These are phyloP conservation scores for Knoxdaviesia capensis DNA, from an alignment of 2,329 filamentous ascomycete genomes.

Conservation along the genomic window DNA sequence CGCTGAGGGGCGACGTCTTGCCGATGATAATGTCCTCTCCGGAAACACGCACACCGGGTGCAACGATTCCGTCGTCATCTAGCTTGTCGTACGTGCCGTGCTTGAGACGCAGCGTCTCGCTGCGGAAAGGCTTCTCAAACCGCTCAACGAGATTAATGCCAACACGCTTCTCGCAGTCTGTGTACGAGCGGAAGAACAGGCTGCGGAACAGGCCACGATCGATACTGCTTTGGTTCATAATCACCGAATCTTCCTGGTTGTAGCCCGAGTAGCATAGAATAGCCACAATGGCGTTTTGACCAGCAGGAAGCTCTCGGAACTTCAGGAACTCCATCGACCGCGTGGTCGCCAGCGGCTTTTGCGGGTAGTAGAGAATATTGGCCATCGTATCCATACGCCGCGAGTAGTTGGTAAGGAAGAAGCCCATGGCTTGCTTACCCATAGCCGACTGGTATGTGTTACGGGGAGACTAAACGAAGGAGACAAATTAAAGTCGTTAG, in stretches of 20 bases:
- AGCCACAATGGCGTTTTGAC: slow-evolving; percentile 95
- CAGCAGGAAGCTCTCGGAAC: slow-evolving; percentile 89
- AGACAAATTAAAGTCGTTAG: slow-evolving; percentile 11
- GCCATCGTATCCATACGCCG: slow-evolving; percentile 99
- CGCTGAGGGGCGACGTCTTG: slow-evolving; percentile 87
- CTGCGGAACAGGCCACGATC: slow-evolving; percentile 94
- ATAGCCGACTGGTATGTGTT: slow-evolving; percentile 99
- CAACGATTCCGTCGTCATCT: slow-evolving; percentile 87
- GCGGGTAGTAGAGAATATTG: slow-evolving; percentile 96
- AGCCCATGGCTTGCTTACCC: slow-evolving; percentile 99
- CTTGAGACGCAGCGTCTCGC: slow-evolving; percentile 79
- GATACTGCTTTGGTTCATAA: slow-evolving; percentile 99
- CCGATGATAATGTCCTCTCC: slow-evolving; percentile 99
- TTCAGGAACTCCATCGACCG: slow-evolving; percentile 97
- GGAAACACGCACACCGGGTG: slow-evolving; percentile 81
- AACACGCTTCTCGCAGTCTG: slow-evolving; percentile 89
- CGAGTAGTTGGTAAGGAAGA: slow-evolving; percentile 92
- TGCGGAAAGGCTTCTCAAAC: slow-evolving; percentile 86
- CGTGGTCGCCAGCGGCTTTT: slow-evolving; percentile 91
- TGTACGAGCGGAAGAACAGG: slow-evolving; percentile 94
- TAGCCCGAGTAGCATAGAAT: slow-evolving; percentile 97
- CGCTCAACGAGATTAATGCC: slow-evolving; percentile 82
- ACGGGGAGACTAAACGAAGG: slow-evolving; percentile 53
- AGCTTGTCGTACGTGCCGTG: slow-evolving; percentile 95
- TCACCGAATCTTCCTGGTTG: slow-evolving; percentile 99